These are phyloP conservation scores for Fraxinus ornus DNA, from an alignment of 305 asterid species.

Conservation along the genomic window DNA sequence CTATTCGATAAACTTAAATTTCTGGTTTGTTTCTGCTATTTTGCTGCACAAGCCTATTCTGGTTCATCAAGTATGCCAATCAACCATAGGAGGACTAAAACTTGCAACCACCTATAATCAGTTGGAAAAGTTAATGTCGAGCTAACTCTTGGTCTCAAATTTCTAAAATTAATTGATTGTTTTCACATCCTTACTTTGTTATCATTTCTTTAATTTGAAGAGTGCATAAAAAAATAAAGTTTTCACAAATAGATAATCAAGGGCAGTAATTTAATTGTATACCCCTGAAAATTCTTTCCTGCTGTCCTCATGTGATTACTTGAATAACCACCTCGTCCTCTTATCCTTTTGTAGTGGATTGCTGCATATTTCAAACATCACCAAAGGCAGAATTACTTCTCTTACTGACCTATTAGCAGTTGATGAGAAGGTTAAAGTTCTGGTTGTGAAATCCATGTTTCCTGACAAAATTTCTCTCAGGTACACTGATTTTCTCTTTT, in stretches of 20 bases:
- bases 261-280: neutral
- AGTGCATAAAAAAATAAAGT: neutral
- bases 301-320: neutral
- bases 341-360: constrained; percentile 59
- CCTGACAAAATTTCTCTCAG: constrained; percentile 83
- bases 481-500: constrained; percentile 34
- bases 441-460: constrained; percentile 70
- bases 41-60: neutral
- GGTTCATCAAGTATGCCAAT: neutral
- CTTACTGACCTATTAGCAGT: constrained; percentile 65
- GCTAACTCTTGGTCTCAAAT: neutral
- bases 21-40: neutral
- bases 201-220: neutral
- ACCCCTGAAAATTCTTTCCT: neutral
- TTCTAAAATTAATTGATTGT: neutral
- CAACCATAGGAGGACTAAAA: neutral
- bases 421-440: constrained; percentile 77
- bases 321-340: constrained; percentile 3
- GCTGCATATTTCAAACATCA: constrained; percentile 80
- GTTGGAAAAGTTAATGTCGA: neutral
- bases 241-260: neutral
- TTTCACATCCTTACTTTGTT: neutral
- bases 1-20: neutral
- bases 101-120: neutral
- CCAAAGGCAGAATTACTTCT: constrained; percentile 51